Conservation (phyloP, 1,284 basidiomycete species). For the Cryptococcus maquisensis region DNA sequence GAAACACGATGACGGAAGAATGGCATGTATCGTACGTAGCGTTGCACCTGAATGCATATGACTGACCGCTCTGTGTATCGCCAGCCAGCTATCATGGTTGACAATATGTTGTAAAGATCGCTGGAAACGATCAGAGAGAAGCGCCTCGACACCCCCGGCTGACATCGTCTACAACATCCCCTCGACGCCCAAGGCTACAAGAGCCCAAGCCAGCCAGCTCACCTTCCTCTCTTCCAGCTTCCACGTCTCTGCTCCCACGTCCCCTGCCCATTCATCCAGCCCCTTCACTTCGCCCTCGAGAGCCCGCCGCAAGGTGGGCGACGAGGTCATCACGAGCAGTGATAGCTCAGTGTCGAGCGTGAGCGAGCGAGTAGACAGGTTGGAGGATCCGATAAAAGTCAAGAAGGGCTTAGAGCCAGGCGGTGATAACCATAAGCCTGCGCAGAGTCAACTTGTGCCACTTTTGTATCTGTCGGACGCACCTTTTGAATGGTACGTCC, state of each 20-base stretch:
- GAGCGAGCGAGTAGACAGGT: conserved; percentile 87
- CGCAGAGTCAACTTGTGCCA: not conserved
- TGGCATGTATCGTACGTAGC: no score
- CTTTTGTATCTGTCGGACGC: conserved; percentile 7
- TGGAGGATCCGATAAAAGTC: conserved; percentile 92
- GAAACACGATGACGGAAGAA: no score
- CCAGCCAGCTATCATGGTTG: no score
- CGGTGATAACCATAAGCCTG: conserved; percentile 79
- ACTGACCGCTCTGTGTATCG: no score
- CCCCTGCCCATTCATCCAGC: conserved; percentile 49
- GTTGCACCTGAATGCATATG: no score
- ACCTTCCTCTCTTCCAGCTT: conserved; percentile 59
- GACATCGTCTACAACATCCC: conserved; percentile 39
- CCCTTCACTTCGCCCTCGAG: conserved; percentile 51
- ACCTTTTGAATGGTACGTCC: conserved; percentile 99
- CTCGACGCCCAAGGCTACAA: conserved; percentile 54
- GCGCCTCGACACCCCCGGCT: no score
- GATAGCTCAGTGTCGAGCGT: conserved; percentile 90
- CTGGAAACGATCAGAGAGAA: not conserved
- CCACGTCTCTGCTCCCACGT: conserved; percentile 53
- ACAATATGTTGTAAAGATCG: no score
- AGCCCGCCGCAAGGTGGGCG: conserved; percentile 44
- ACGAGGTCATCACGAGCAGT: conserved; percentile 72
- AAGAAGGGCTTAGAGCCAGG: conserved; percentile 56
- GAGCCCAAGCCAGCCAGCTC: conserved; percentile 61